These are phyloP conservation scores for Deinandra increscens DNA, from an alignment of 129 eudicot genomes.

Conservation along the genomic window DNA sequence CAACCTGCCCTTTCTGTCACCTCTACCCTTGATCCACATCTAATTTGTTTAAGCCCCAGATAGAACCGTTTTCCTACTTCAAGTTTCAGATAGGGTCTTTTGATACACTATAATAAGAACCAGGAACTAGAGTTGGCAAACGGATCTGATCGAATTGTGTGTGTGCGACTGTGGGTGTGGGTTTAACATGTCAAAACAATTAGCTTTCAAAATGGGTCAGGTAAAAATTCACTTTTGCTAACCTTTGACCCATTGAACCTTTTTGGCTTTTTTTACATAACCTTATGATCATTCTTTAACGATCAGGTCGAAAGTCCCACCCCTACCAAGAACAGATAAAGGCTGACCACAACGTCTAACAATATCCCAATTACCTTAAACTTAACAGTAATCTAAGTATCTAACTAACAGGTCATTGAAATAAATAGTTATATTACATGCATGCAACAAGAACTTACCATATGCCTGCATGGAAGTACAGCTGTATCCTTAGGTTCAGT, in stretches of 20 bases:
- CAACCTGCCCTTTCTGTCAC: too few species aligned
- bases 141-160: too few species aligned
- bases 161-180: too few species aligned
- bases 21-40: too few species aligned
- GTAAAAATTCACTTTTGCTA: too few species aligned
- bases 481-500: constrained; percentile 95
- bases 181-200: not conserved
- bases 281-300: too few species aligned
- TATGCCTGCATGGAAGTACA: constrained; percentile 91
- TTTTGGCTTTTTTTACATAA: too few species aligned
- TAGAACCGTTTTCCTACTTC: not conserved
- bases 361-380: not conserved
- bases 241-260: too few species aligned
- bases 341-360: not conserved
- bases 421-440: not conserved
- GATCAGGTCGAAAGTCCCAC: not conserved
- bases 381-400: not conserved
- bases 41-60: not conserved
- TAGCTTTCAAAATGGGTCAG: too few species aligned
- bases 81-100: not conserved
- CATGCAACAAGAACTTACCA: constrained; percentile 51
- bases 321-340: not conserved
- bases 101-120: not conserved
- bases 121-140: not conserved
- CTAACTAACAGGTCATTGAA: not conserved